These are phyloP conservation scores for Xylariaceae sp. DNA, from an alignment of 2,329 filamentous ascomycete species.

Conservation along the genomic window DNA sequence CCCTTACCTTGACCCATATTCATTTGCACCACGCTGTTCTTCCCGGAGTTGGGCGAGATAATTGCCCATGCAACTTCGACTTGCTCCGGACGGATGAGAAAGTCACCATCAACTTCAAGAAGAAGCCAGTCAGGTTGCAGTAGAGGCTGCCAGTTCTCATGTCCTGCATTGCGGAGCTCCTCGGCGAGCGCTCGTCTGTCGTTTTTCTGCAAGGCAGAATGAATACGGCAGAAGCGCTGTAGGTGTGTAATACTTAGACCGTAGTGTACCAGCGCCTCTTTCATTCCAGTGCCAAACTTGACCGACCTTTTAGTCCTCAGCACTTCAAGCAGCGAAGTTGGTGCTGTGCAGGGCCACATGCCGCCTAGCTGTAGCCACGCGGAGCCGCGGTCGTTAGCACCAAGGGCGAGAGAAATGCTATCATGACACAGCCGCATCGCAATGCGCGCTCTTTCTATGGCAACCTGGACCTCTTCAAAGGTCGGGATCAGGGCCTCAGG, in stretches of 20 bases:
- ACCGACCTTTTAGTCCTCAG: conserved; percentile 34
- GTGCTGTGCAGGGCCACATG: conserved; percentile 35
- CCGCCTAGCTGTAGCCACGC: conserved; percentile 39
- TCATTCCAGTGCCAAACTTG: conserved; percentile 33
- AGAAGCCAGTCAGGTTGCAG: conserved; percentile 58
- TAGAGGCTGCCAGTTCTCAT: conserved; percentile 51
- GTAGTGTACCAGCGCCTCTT: conserved; percentile 38
- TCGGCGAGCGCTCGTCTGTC: conserved; percentile 32
- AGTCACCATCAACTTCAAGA: conserved; percentile 59
- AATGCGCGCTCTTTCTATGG: background rate
- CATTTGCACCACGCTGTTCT: conserved; percentile 59
- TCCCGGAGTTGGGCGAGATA: conserved; percentile 44
- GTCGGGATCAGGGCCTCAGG: background rate
- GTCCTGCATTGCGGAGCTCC: conserved; percentile 45
- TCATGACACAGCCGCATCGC: background rate
- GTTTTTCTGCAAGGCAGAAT: conserved; percentile 25
- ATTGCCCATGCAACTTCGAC: conserved; percentile 57
- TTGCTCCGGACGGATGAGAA: conserved; percentile 58
- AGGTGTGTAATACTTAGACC: conserved; percentile 39
- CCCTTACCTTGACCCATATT: conserved; percentile 54
- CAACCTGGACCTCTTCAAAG: background rate
- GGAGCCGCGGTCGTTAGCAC: conserved; percentile 18
- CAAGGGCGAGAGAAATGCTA: conserved; percentile 10
- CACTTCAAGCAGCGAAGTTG: conserved; percentile 42
- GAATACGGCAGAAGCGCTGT: conserved; percentile 43